phyloP scores from a whole-genome alignment of 768 basidiomycete species.

The Serendipita sp. region DNA sequence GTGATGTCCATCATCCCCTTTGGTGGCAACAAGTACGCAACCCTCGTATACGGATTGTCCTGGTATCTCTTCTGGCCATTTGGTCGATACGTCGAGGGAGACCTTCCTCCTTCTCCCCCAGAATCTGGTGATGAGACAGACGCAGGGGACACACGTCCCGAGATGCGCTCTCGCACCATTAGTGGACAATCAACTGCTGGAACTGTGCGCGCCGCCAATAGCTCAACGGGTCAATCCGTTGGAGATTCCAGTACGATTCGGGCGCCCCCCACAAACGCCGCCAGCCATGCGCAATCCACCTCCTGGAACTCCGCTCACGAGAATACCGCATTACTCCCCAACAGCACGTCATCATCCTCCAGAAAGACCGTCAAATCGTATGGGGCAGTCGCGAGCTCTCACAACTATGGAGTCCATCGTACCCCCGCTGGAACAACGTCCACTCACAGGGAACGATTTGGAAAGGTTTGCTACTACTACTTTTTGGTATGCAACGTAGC shows the following conservation, averaged over 20 bases:
- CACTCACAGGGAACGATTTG: slow-evolving; percentile 23
- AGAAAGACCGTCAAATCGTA: slow-evolving; percentile 40
- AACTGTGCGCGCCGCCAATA: slow-evolving; percentile 20
- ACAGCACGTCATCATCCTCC: slow-evolving; percentile 10
- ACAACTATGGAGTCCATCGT: neutral
- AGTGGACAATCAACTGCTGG: slow-evolving; percentile 17
- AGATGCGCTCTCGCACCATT: slow-evolving; percentile 15
- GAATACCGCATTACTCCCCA: slow-evolving; percentile 19
- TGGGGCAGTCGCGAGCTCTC: slow-evolving; percentile 22
- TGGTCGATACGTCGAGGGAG: slow-evolving; percentile 94
- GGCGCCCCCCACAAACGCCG: slow-evolving; percentile 13
- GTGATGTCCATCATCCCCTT: slow-evolving; percentile 58
- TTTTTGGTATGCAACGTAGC: slow-evolving; percentile 62
- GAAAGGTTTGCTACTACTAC: slow-evolving; percentile 70
- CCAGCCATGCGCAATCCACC: slow-evolving; percentile 23
- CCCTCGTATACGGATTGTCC: slow-evolving; percentile 78
- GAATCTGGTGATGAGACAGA: slow-evolving; percentile 22
- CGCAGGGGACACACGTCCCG: slow-evolving; percentile 25
- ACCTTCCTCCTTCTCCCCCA: slow-evolving; percentile 24
- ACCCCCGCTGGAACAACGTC: neutral
- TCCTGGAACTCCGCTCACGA: slow-evolving; percentile 25
- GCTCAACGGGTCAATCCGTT: slow-evolving; percentile 17
- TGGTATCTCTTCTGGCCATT: slow-evolving; percentile 99
- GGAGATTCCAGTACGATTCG: slow-evolving; percentile 15
- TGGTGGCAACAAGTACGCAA: slow-evolving; percentile 71